Base-by-base conservation (phyloP, 768 basidiomycete genomes). In the Suillus brevipes region DNA sequence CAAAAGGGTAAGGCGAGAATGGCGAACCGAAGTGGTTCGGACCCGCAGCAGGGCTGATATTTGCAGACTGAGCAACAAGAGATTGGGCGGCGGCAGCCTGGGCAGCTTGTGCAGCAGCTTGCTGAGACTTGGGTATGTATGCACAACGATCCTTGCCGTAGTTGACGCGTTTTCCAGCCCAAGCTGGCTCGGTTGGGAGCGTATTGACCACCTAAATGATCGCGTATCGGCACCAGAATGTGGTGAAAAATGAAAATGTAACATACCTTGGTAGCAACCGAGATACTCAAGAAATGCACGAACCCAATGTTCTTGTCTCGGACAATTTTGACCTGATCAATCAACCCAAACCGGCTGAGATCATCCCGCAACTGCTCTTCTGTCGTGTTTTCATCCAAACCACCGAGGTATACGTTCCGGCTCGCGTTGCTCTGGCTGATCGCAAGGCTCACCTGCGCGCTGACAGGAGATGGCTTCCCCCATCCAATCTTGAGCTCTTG, bases 311-410 rank as follows among this genome's bases (percentile, higher is more conserved):
- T 97, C 85, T 98, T 98, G 82, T 99, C 97, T 66, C 97, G 81
- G 60, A 99, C 97, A 73, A 99, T 98, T 86, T 99, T 99, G 75
- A 99, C 96, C 76, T 99, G 97, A 78, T 99, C 97, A 71, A 99
- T 98, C 36, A 97, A 82, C 25, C 97, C 97, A 73, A 97, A 99
- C 50, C 91, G 85, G 71, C 90, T 89, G 28, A 99, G 81, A 74
- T 98, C 95, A 67, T 99, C 95, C 40, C 97, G 81, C 38, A 99
- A 81, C 78, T 88, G 88, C 78, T 96, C 92, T 81, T 99, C 97
- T 1, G 94, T 97, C 81, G 89, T 87, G 60, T 80, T 83, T 78
- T 96, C 94, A 49, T 97, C 95, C 47, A 99, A 81, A 20, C 94
- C 94, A 50, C 97, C 97, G 20, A 99, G 84, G 73, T 98, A 99